Evolutionary conservation across 768 basidiomycete species (phyloP), one percentile per base, ranked within the genome.

Genomic region (Strobilomyces confusus): DNA sequence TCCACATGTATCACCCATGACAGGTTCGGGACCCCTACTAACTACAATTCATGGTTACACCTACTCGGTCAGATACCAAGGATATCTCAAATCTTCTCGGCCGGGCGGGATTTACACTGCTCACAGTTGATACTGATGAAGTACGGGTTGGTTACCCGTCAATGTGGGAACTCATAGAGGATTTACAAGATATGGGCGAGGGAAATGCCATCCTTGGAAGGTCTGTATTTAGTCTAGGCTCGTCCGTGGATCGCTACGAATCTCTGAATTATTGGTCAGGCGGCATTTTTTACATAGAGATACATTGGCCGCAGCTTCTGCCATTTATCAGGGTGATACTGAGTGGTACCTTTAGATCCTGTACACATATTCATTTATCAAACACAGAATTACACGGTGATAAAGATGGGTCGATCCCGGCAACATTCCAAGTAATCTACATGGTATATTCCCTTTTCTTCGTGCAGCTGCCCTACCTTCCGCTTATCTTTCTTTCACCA

Each of bases 1-100:
- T n/a, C 94, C 95, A 7, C 89, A 92, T 52, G 72, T 99, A 33
- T 98, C 95, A 1, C 97, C 97, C 1, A 98, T 99, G 97, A 94
- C 95, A 56, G 90, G 95, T 93, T 52, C 29, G 78, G 60, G 37
- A 48, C 2, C 49, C 51, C 42, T 36, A 12, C 46, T 38, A 34
- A 37, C 5, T 52, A 43, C 9, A 20, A 38, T 44, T 38, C 41
- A 9, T 26, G 20, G 12, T 60, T 44, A 42, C 53, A 61, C 43
- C 20, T 44, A 44, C 43, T 29, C 43, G 26, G 44, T 37, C 56
- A 97, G 95, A 97, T 64, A 92, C 91, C 1, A 83, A 89, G 54
- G 94, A 97, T 64, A 81, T 98, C 49, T 94, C 97, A 7, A 94
- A 92, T 56, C 83, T 99, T 29, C 80, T 99, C 34, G 83, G 86